A percentile compares a stretch with the other conserved stretches of the same genome.
These are phyloP conservation scores for Purpureocillium takamizusanense DNA, from an alignment of 2,329 filamentous ascomycete species.

Conservation along the genomic window DNA sequence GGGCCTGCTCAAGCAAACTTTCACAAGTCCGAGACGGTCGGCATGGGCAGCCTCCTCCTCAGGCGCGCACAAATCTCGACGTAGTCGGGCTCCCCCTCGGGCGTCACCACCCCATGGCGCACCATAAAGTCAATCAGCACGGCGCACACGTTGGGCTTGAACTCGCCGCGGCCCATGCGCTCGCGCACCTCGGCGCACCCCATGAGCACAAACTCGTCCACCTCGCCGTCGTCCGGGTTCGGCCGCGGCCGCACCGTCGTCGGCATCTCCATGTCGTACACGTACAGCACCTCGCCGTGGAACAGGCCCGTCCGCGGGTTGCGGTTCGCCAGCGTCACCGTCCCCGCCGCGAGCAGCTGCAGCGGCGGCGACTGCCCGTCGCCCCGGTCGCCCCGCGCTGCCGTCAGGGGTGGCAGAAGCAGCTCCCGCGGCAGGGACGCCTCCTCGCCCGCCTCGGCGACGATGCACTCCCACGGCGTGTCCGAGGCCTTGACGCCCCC, in stretches of 20 bases:
- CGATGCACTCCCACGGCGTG: constrained; percentile 55
- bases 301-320: constrained; percentile 16
- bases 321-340: constrained; percentile 24
- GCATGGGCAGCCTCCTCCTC: constrained; percentile 33
- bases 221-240: constrained; percentile 67
- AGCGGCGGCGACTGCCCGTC: no score
- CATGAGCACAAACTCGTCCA: constrained; percentile 66
- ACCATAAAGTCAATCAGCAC: constrained; percentile 78
- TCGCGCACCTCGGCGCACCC: constrained; percentile 47
- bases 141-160: constrained; percentile 76
- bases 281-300: constrained; percentile 43
- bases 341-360: constrained; percentile 18
- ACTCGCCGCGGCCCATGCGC: constrained; percentile 57
- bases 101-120: constrained; percentile 63
- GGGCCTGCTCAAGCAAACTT: no score
- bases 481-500: constrained; percentile 65
- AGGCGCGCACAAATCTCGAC: constrained; percentile 51
- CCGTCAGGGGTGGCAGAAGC: no score
- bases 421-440: constrained; percentile 33
- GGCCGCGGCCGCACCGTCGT: constrained; percentile 52
- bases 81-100: constrained; percentile 64
- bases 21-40: constrained; percentile 14
- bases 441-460: constrained; percentile 67
- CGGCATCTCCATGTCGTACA: constrained; percentile 66
- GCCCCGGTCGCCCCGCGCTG: no score